Evolutionary conservation across 2,329 filamentous ascomycete species (phyloP).

Genomic region (Hypocrella siamensis): DNA sequence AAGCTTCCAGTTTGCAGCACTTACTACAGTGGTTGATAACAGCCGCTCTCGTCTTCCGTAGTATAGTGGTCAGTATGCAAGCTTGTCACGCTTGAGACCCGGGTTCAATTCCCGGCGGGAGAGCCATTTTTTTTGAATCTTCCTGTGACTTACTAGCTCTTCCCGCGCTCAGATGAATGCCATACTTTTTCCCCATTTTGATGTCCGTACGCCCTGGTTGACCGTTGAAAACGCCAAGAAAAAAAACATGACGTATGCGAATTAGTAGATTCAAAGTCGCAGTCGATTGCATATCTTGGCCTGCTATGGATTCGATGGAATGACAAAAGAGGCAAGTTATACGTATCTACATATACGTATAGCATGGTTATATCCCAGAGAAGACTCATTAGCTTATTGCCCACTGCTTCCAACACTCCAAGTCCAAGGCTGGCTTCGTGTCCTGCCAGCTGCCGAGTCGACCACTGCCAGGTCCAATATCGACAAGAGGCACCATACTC

Average conservation of each 20-base stretch:
- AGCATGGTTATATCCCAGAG: too few relatives aligned
- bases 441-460: conserved; percentile 13
- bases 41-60: neutral
- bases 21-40: neutral
- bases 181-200: too few relatives aligned
- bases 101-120: conserved; percentile 1
- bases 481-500: conserved; percentile 46
- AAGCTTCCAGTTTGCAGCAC: neutral
- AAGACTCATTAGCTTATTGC: neutral
- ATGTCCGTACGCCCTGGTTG: too few relatives aligned
- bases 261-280: too few relatives aligned
- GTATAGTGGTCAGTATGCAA: conserved; percentile 1
- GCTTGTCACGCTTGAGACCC: conserved; percentile 1
- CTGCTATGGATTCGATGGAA: neutral
- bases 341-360: too few relatives aligned
- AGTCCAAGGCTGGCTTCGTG: neutral
- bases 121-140: neutral
- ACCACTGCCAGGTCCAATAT: conserved; percentile 21
- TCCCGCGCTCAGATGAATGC: neutral
- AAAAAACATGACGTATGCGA: too few relatives aligned
- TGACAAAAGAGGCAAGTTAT: neutral
- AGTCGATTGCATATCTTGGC: neutral
- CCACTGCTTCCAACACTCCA: conserved; percentile 10
- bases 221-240: too few relatives aligned
- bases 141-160: neutral